Base-by-base conservation (phyloP, 495 filamentous ascomycete genomes). In the Penicillium taxi region DNA sequence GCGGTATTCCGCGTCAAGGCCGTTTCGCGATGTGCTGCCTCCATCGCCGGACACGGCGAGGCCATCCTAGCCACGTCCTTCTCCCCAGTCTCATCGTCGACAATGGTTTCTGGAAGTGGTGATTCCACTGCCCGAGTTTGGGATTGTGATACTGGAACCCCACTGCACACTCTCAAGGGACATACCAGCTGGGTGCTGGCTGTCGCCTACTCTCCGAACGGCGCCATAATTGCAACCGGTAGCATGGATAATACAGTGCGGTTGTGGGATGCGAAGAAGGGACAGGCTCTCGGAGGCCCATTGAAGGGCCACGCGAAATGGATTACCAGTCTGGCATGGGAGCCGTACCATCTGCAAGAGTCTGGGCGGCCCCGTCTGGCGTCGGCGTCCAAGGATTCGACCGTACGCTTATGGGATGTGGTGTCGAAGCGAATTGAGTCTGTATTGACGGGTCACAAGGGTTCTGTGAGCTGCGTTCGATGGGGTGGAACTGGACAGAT, bases 101-200 rank as follows among this genome's bases (percentile, higher is more conserved):
- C 80, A 37, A 77, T 99, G 64, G 86, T 88, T 0, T 91, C 83
- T 5, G 93, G 89, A 0, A 86, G 82, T 43, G 93, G 93, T 23
- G 93, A 99, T 48, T 78, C 78, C 21, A 96, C 93, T 5, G 93
- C 91, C 5, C 69, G 93, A 30, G 77, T 99, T 64, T 96, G 86
- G 83, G 91, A 99, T 48, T 93, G 86, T 35, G 85, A 96, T 50
- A 96, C 86, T 0, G 89, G 89, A 28, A 96, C 90, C 1, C 88
- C 93, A 0, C 64, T 86, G 36, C 74, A 83, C 55, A 96, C 89
- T 2, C 60, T 99, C 15, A 94, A 93, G 55, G 91, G 91, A 9
- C 93, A 96, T 58, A 85, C 83, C 9, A 82, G 82, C 42, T 96
- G 89, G 90, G 89, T 99, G 6, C 64, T 99, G 45, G 84, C 78